phyloP scores from a whole-genome alignment of 1,284 basidiomycete species.

The Cronartium ribicola region DNA sequence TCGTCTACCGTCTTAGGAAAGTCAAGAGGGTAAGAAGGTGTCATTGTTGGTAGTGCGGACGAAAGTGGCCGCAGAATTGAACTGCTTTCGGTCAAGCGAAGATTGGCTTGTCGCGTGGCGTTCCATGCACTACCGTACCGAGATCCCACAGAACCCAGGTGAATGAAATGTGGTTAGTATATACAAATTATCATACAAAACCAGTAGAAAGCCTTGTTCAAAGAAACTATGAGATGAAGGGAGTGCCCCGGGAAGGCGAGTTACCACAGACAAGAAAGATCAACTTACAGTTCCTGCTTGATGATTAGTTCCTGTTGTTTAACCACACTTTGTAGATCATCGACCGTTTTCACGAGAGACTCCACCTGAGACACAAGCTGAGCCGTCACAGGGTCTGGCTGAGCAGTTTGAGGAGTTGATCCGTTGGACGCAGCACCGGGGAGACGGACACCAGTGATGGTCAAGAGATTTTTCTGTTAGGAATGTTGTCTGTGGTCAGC shows the following conservation, averaged over 20 bases:
- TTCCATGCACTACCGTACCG: slow-evolving; percentile 26
- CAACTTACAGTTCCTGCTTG: slow-evolving; percentile 35
- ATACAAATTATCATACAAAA: neutral
- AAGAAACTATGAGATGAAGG: neutral
- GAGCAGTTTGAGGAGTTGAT: slow-evolving; percentile 5
- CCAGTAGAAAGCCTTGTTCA: neutral
- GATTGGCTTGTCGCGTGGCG: slow-evolving; percentile 32
- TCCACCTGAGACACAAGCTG: slow-evolving; percentile 37
- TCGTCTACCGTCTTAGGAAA: slow-evolving; percentile 34
- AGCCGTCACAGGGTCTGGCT: slow-evolving; percentile 21
- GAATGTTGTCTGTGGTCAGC: neutral
- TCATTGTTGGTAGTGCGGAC: slow-evolving; percentile 7
- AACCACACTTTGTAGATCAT: slow-evolving; percentile 34
- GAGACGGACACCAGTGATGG: slow-evolving; percentile 27
- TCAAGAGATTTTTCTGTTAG: slow-evolving; percentile 35
- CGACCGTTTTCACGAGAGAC: slow-evolving; percentile 32
- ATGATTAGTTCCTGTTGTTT: slow-evolving; percentile 40
- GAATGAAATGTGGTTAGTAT: neutral
- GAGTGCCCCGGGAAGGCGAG: neutral
- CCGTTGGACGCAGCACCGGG: slow-evolving; percentile 24
- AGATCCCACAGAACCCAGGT: neutral
- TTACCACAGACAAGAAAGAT: neutral
- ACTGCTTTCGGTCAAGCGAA: slow-evolving; percentile 11
- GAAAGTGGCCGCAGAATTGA: slow-evolving; percentile 31
- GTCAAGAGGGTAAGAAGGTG: slow-evolving; percentile 27